Evolutionary conservation across 192 early-diverging fungal species (phyloP).

Genomic region (Coemansia sp.): DNA sequence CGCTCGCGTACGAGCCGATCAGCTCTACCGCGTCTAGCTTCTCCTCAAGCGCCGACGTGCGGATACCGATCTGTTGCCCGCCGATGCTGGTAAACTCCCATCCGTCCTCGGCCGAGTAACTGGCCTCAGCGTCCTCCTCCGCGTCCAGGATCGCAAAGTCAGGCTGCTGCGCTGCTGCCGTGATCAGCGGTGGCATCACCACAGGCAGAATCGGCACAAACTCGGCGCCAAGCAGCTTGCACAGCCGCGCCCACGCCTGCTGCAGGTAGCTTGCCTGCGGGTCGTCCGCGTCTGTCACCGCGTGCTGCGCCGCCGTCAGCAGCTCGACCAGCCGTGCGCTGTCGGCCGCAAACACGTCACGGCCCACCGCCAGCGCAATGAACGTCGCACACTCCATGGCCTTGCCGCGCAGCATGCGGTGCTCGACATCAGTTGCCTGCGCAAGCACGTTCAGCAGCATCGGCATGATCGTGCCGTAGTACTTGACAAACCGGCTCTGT

Average conservation of each 20-base stretch:
- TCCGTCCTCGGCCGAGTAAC: conserved; percentile 93
- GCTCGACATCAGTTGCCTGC: conserved; percentile 82
- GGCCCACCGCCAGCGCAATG: conserved; percentile 92
- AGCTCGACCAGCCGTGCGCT: conserved; percentile 79
- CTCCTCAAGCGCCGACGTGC: conserved; percentile 94
- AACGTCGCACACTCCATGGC: conserved; percentile 97
- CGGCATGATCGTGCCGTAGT: conserved; percentile 95
- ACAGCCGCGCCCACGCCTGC: conserved; percentile 95
- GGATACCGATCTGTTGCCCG: conserved; percentile 95
- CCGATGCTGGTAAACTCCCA: conserved; percentile 96
- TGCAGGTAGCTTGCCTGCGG: conserved; percentile 91
- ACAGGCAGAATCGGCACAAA: conserved; percentile 91
- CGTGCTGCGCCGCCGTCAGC: conserved; percentile 77
- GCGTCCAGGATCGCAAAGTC: conserved; percentile 87
- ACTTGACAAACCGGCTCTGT: conserved; percentile 87
- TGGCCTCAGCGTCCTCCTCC: conserved; percentile 81
- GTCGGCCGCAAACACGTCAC: conserved; percentile 81
- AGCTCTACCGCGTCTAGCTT: conserved; percentile 98
- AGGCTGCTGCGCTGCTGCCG: conserved; percentile 85
- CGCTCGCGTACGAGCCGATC: conserved; percentile 91
- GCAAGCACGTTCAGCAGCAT: conserved; percentile 86
- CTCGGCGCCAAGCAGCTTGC: conserved; percentile 90
- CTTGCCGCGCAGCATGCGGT: conserved; percentile 91
- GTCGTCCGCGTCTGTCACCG: conserved; percentile 87
- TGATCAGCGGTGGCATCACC: conserved; percentile 91